Evolutionary conservation across 2,329 filamentous ascomycete species (phyloP).

Genomic region (Bipolaris bicolor): DNA sequence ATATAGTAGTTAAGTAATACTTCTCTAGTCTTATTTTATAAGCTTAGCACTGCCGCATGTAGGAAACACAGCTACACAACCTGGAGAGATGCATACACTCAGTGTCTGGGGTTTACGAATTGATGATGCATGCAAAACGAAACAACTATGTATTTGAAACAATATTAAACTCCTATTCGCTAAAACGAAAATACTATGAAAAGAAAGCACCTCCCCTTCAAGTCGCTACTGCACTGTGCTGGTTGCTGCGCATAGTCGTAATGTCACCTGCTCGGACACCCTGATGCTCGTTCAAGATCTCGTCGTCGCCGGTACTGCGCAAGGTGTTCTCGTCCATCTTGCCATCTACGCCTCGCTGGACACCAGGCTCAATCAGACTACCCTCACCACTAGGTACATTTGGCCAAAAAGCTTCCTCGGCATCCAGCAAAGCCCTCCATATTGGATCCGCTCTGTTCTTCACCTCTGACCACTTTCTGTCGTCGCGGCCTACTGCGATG

Average conservation of each 20-base stretch:
- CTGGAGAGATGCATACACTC: neutral
- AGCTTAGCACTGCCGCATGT: too few relatives aligned
- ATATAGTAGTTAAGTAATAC: too few relatives aligned
- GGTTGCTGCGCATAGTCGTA: constrained; percentile 2
- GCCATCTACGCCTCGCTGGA: constrained; percentile 6
- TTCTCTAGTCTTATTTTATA: too few relatives aligned
- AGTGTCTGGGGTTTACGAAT: neutral
- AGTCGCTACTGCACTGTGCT: neutral
- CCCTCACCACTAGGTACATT: constrained; percentile 15
- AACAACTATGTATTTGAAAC: neutral
- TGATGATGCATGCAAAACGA: neutral
- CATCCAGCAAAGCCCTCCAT: constrained; percentile 39
- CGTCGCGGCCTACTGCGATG: constrained; percentile 27
- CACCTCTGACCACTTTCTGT: constrained; percentile 28
- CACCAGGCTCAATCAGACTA: constrained; percentile 13
- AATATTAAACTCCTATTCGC: neutral
- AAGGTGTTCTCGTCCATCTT: constrained; percentile 15
- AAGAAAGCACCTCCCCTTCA: neutral
- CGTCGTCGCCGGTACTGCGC: constrained; percentile 6
- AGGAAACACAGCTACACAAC: too few relatives aligned
- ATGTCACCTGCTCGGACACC: constrained; percentile 7
- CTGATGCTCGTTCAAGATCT: constrained; percentile 5
- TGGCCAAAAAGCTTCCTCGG: constrained; percentile 46
- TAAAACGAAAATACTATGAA: neutral
- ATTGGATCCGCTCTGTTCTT: constrained; percentile 29